Evolutionary conservation across 306 rosid genomes (phyloP).

Genomic region (Cicer bijugum): DNA sequence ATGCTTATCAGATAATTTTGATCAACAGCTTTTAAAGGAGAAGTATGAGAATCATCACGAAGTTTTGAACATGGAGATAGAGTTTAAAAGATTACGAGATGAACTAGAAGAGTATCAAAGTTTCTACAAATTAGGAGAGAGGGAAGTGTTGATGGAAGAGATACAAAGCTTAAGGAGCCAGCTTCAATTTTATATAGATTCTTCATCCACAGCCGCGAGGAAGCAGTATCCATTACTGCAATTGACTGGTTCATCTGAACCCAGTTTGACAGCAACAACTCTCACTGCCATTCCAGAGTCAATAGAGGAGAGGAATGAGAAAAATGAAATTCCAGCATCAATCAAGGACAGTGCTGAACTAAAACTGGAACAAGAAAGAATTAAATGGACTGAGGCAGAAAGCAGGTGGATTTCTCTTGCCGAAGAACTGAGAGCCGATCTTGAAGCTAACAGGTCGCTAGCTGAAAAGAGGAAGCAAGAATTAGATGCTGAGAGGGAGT

Average conservation of each 20-base stretch:
- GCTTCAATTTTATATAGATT: slow-evolving; percentile 79
- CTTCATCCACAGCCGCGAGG: slow-evolving; percentile 61
- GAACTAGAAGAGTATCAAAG: slow-evolving; percentile 72
- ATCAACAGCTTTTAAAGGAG: slow-evolving; percentile 78
- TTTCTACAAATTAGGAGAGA: slow-evolving; percentile 84
- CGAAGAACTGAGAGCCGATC: slow-evolving; percentile 88
- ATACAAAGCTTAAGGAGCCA: slow-evolving; percentile 91
- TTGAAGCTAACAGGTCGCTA: slow-evolving; percentile 70
- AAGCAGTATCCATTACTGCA: slow-evolving; percentile 67
- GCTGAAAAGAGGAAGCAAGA: slow-evolving; percentile 72
- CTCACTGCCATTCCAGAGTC: slow-evolving; percentile 70
- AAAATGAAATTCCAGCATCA: slow-evolving; percentile 57
- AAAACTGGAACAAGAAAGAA: slow-evolving; percentile 78
- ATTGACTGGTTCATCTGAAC: slow-evolving; percentile 63
- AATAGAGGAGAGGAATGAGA: slow-evolving; percentile 56
- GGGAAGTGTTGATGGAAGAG: slow-evolving; percentile 95
- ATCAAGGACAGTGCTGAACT: slow-evolving; percentile 54
- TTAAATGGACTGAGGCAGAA: slow-evolving; percentile 86
- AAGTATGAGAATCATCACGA: slow-evolving; percentile 94
- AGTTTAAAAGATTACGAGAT: slow-evolving; percentile 74
- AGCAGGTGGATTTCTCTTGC: slow-evolving; percentile 90
- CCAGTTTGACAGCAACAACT: slow-evolving; percentile 54
- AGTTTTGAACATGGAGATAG: slow-evolving; percentile 74
- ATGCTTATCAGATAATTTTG: slow-evolving; percentile 45
- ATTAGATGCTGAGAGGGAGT: slow-evolving; percentile 81